Percentiles rank a stretch among this genome's conserved stretches.
Evolutionary conservation across 179 eudicot species (phyloP).

Genomic region (Pouteria campechiana): DNA sequence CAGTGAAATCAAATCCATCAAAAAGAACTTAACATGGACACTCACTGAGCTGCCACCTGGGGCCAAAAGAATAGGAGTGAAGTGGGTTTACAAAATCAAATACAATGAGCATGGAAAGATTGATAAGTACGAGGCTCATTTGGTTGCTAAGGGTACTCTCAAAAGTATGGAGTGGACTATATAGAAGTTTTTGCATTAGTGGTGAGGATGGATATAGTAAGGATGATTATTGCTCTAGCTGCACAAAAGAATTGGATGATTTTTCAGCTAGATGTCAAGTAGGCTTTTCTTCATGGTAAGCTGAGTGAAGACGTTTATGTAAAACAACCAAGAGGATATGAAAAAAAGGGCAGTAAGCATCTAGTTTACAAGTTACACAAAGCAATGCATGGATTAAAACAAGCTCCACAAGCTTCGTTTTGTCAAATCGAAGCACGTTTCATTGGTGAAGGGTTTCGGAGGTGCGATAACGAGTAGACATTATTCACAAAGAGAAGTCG

Average conservation of each 20-base stretch:
- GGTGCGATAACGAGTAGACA: background rate
- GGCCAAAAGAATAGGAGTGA: background rate
- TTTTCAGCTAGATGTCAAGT: too few relatives aligned
- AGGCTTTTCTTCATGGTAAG: too few relatives aligned
- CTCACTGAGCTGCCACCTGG: background rate
- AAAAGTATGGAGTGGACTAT: background rate
- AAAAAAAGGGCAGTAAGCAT: background rate
- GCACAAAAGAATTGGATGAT: too few relatives aligned
- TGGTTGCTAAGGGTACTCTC: background rate
- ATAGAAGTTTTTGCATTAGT: background rate
- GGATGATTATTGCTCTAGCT: too few relatives aligned
- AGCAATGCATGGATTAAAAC: too few relatives aligned
- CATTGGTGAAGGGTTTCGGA: background rate
- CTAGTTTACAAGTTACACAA: too few relatives aligned
- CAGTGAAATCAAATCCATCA: conserved; percentile 1
- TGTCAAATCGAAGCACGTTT: too few relatives aligned
- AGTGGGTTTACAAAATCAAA: background rate
- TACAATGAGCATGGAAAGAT: background rate
- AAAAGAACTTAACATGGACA: conserved; percentile 1
- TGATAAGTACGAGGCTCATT: too few relatives aligned
- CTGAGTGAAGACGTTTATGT: background rate
- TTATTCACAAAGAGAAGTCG: background rate
- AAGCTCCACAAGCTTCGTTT: too few relatives aligned
- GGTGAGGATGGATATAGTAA: too few relatives aligned
- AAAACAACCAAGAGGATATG: background rate